Base-by-base conservation (phyloP, 352 stramenopile genomes). In the Phytophthora sp. region DNA sequence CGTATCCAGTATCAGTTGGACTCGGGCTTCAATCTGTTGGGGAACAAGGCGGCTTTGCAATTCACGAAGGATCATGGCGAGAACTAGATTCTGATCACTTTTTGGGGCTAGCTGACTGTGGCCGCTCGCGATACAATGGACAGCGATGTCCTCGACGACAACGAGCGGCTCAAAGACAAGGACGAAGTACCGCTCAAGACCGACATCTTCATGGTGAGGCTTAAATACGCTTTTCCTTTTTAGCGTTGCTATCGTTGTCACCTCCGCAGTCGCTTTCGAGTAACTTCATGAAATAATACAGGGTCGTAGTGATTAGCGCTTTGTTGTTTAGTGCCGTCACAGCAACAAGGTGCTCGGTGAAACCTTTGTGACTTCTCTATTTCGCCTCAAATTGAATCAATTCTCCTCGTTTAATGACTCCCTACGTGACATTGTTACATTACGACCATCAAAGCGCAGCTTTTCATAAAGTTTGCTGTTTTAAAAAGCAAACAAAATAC, bases 1-100 rank as follows among this genome's bases (percentile, higher is more conserved):
- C 23, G 65, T 42, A n/a, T 56, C 33, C 12, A 74, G 59, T n/a
- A 63, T 71, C n/a, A 74, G 46, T 38, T 77, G 4, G 65, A 77
- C 12, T 77, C 69, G 9, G 26, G 67, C 20, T 67, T 51, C 39
- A 65, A 57, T 55, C 3, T 50, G 2, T 12, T 61, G 30, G 57
- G 56, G 15, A 63, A 38, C 29, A 71, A 71, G 30, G 54, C 36
- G 1, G 58, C 57, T 23, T 50, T 71, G n/a, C 39, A 47, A 21
- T 53, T 69, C 9, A 77, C 69, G 3, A 63, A 60, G n/a, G 39
- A 52, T n/a, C 16, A 26, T 1, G 69, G 69, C 8, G 69, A 77
- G 20, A 36, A 38, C 15, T 68, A 79, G 29, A 59, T 66, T 42
- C 65, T 76, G 16, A 73, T 73, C 36, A 69, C 61, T n/a, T n/a